Base-by-base conservation (phyloP, 208 protist genomes). In the Leishmania lainsoni region DNA sequence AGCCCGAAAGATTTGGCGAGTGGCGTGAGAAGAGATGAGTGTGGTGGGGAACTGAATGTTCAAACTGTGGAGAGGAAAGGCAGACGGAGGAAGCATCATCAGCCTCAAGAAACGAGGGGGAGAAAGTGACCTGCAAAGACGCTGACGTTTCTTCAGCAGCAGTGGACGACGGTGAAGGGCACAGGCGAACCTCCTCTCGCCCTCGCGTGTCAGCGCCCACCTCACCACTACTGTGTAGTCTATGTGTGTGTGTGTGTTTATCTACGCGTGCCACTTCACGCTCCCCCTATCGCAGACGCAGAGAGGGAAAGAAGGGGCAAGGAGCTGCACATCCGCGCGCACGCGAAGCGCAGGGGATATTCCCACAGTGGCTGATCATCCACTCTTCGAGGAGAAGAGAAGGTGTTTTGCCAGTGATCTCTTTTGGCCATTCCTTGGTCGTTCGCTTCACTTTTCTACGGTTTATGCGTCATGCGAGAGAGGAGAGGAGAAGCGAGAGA, bases 81-180 rank as follows among this genome's bases (percentile, higher is more conserved):
- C 39, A 79, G 75, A 68, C 29, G 61, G 42, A 58, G 75, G 56
- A 58, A 68, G 56, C n/a, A 56, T 0, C 52, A 29, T 35, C 48
- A 61, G 8, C 48, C 29, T 26, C 10, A 76, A 12, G 49, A 4
- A 5, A 9, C 51, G 39, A 77, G 52, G n/a, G 5, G 65, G 29
- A 79, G 51, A 80, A 9, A 75, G 65, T n/a, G 8, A 16, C 45
- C 63, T 54, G 76, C 17, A 79, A 2, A 49, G 52, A 65, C 16
- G 5, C 29, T 42, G 42, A 22, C 72, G 29, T 26, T 35, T 59
- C 76, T 26, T 3, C 10, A 68, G n/a, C 72, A 74, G 17, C 39
- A 12, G 61, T 29, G 51, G 54, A 48, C 20, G 35, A 14, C 39
- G 35, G 5, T 71, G 39, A 73, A 12, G 45, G 32, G 6, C 45